Conservation (phyloP, 257 asterid genomes). For the Plantago major region DNA sequence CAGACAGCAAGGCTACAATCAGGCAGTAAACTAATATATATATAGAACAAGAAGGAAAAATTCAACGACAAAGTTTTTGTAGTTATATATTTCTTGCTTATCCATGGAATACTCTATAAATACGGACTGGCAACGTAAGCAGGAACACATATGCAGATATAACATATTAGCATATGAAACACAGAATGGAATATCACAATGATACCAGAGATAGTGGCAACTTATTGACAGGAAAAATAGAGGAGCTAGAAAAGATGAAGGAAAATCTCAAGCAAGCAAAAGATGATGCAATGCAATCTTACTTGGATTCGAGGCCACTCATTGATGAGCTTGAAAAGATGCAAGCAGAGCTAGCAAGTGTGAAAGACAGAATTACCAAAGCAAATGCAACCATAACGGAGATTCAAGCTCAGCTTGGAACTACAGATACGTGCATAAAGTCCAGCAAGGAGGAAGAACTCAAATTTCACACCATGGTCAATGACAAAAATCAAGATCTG, state of each 20-base stretch:
- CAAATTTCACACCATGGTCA: slow-evolving; percentile 21
- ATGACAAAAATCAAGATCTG: slow-evolving; percentile 30
- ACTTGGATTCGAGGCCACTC: slow-evolving; percentile 60
- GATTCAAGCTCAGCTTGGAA: slow-evolving; percentile 38
- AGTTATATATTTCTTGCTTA: background rate
- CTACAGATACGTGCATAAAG: slow-evolving; percentile 27
- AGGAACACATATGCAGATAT: background rate
- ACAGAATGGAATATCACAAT: slow-evolving; percentile 13
- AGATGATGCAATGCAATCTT: slow-evolving; percentile 57
- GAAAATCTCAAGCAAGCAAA: slow-evolving; percentile 47
- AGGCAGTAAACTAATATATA: background rate
- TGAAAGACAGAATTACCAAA: slow-evolving; percentile 22
- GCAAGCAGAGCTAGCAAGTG: slow-evolving; percentile 36
- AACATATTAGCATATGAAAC: background rate
- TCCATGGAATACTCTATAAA: slow-evolving; percentile 9
- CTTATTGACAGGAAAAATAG: slow-evolving; percentile 21
- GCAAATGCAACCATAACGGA: slow-evolving; percentile 22
- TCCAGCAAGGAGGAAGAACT: slow-evolving; percentile 43
- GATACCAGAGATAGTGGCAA: background rate
- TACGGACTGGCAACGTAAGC: background rate
- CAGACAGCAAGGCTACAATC: too few species aligned
- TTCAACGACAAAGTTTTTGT: background rate
- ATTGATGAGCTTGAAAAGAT: slow-evolving; percentile 57
- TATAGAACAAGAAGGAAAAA: background rate
- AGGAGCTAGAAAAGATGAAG: slow-evolving; percentile 34